Base-by-base conservation (phyloP, 2,329 filamentous ascomycete species). In the Trichoderma citrinoviride region DNA sequence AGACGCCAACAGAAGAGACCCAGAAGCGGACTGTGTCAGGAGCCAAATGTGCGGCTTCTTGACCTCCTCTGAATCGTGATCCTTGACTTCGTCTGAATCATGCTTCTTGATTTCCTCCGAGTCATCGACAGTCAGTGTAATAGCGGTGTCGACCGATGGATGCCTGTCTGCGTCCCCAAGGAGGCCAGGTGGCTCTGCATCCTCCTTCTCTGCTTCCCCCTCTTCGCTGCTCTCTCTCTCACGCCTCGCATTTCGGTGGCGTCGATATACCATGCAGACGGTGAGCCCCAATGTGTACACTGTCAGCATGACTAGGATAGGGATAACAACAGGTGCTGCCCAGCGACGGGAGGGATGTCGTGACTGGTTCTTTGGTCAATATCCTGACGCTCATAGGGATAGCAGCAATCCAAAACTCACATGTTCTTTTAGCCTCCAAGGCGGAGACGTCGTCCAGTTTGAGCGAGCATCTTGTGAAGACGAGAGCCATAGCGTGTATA, bases 401-500 rank as follows among this genome's bases (percentile, higher is more conserved):
- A 10, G 25, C 40, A 6, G n/a, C 8, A 10, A 10, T 21, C 2
- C 49, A 47, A 41, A 23, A 66, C 68, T 68, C 60, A 73, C 71
- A 43, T 66, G 60, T 56, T 71, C 67, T 56, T 70, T 71, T 15
- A 71, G 66, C n/a, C 64, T 72, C 74, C 74, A 77, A 1, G 73
- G 71, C 8, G 73, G 74, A 15, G 75, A 77, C 7, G 72, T 66
- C 2, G 73, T 72, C 72, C 74, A 77, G 41, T 69, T 72, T 25
- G 68, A 41, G 10, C 71, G 70, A 15, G 65, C 55, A 23, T 68
- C 68, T 15, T 68, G 66, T 19, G 66, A 67, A 6, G 69, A 70
- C 1, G 69, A 71, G 21, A 76, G 71, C 71, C 73, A 74, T 2
- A 76, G 55, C 3, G 74, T 67, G 46, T 75, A 77, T 19, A 77